Percentiles rank a stretch among this genome's conserved stretches.
phyloP scores from a whole-genome alignment of 108 stramenopile genomes.

The Parietichytrium sp. region DNA sequence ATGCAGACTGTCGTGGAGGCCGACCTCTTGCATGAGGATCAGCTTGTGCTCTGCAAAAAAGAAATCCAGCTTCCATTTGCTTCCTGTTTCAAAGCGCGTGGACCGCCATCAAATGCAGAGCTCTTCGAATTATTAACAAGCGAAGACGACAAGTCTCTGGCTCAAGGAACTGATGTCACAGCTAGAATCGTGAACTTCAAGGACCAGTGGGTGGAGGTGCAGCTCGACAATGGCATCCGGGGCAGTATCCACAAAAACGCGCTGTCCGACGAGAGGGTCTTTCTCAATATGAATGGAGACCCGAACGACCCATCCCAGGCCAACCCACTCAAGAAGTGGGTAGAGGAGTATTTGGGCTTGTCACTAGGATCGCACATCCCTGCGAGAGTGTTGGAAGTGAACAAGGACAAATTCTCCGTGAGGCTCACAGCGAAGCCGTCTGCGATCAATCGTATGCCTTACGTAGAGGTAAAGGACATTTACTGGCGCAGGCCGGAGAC shows the following conservation, averaged over 20 bases:
- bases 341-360: slow-evolving; percentile 72
- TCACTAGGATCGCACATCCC: slow-evolving; percentile 72
- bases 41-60: slow-evolving; percentile 82
- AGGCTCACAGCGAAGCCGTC: slow-evolving; percentile 79
- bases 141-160: slow-evolving; percentile 75
- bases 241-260: slow-evolving; percentile 82
- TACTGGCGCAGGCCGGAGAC: neutral
- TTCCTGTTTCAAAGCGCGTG: slow-evolving; percentile 80
- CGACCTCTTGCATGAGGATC: slow-evolving; percentile 31
- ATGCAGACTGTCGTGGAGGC: no score
- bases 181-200: slow-evolving; percentile 74
- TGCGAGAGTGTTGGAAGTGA: slow-evolving; percentile 77
- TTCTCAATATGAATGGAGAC: slow-evolving; percentile 56
- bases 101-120: slow-evolving; percentile 66
- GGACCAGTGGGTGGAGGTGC: slow-evolving; percentile 73
- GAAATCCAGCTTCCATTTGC: slow-evolving; percentile 80
- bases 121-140: slow-evolving; percentile 80
- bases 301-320: slow-evolving; percentile 4
- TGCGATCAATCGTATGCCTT: slow-evolving; percentile 72
- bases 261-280: no score
- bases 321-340: slow-evolving; percentile 77
- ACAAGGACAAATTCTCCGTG: slow-evolving; percentile 84
- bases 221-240: slow-evolving; percentile 76
- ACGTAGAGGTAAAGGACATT: neutral
- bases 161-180: slow-evolving; percentile 80